These are phyloP conservation scores for Austropuccinia psidii DNA, from an alignment of 1,284 basidiomycete genomes.

Conservation along the genomic window DNA sequence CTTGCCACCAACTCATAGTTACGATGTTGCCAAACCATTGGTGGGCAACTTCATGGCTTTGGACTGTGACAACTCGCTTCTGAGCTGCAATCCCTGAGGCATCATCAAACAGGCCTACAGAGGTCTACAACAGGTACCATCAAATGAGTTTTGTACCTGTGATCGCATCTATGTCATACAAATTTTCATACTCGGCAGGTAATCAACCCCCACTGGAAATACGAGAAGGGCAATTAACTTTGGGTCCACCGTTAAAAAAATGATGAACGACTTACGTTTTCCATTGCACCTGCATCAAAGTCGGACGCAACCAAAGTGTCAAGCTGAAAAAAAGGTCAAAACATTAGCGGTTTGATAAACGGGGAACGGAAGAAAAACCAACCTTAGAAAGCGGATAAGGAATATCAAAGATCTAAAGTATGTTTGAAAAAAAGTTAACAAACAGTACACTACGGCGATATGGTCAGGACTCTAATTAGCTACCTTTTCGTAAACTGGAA, in stretches of 20 bases:
- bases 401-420: conserved; percentile 45
- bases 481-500: conserved; percentile 82
- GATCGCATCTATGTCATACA: background rate
- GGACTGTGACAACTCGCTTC: conserved; percentile 68
- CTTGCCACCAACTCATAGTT: conserved; percentile 50
- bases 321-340: conserved; percentile 49
- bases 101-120: conserved; percentile 71
- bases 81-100: conserved; percentile 67
- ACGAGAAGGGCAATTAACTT: background rate
- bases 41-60: conserved; percentile 63
- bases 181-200: conserved; percentile 28
- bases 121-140: conserved; percentile 64
- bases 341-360: background rate
- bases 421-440: background rate
- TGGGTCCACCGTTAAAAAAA: background rate
- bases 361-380: conserved; percentile 40
- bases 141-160: background rate
- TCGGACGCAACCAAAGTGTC: conserved; percentile 66
- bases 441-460: background rate
- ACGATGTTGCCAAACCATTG: conserved; percentile 76
- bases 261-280: conserved; percentile 55
- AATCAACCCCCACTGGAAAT: conserved; percentile 38
- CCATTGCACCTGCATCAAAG: conserved; percentile 90
- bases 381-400: conserved; percentile 71
- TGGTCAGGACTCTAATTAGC: background rate